Evolutionary conservation across 345 rosid genomes (phyloP).

Genomic region (Eucalyptus erythrocorys): DNA sequence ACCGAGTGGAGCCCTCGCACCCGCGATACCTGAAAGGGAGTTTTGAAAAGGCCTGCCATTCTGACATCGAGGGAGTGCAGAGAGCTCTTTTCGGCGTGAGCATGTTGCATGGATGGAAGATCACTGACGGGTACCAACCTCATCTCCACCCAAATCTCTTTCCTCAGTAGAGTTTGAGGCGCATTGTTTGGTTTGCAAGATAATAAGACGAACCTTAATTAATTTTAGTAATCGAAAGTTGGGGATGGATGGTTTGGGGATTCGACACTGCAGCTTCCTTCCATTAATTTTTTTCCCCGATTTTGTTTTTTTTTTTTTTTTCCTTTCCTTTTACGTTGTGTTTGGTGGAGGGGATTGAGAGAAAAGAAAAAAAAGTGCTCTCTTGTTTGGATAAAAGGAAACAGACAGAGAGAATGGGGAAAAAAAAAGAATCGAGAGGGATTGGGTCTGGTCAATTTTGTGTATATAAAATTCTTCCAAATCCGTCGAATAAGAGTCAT

Average conservation of each 20-base stretch:
- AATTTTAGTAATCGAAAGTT: too few relatives aligned
- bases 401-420: too few relatives aligned
- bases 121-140: not conserved
- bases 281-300: too few relatives aligned
- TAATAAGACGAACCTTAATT: too few relatives aligned
- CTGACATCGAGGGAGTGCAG: not conserved
- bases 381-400: rapidly evolving
- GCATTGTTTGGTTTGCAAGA: too few relatives aligned
- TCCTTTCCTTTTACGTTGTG: too few relatives aligned
- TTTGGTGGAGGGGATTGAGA: too few relatives aligned
- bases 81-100: rapidly evolving
- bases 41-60: not conserved
- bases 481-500: not conserved
- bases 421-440: not conserved
- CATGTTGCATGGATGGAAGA: not conserved
- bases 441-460: too few relatives aligned
- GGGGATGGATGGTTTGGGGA: too few relatives aligned
- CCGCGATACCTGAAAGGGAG: not conserved
- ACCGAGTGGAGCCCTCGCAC: not conserved
- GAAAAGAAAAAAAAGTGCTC: too few relatives aligned
- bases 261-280: too few relatives aligned
- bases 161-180: rapidly evolving
- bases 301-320: too few relatives aligned
- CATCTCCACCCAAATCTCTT: not conserved
- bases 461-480: not conserved